These are phyloP conservation scores for Dipodascopsis uninucleata DNA, from an alignment of 805 yeast genomes.

Conservation along the genomic window DNA sequence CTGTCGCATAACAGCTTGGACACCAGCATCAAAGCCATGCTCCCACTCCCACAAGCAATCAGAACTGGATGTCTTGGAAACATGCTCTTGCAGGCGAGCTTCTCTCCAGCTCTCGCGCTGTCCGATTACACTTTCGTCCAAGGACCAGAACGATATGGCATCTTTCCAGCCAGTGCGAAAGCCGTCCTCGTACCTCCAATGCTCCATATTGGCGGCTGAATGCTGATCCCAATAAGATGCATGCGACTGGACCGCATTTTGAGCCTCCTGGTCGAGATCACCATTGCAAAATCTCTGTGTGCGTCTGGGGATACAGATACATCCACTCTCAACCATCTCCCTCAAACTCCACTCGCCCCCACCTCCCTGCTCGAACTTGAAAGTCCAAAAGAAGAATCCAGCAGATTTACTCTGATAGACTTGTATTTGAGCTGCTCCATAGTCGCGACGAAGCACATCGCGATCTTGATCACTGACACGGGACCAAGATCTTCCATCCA, in stretches of 20 bases:
- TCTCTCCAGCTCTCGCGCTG: conserved; percentile 64
- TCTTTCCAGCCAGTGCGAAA: conserved; percentile 74
- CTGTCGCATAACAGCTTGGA: conserved; percentile 40
- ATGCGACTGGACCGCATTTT: conserved; percentile 47
- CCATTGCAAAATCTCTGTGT: conserved; percentile 29
- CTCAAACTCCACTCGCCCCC: conserved; percentile 97
- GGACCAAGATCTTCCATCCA: conserved; percentile 74
- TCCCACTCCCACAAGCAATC: conserved; percentile 81
- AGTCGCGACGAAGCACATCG: conserved; percentile 53
- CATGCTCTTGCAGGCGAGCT: conserved; percentile 62
- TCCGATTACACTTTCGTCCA: conserved; percentile 71
- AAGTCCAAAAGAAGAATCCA: conserved; percentile 90
- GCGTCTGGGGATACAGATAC: conserved; percentile 14
- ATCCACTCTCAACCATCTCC: conserved; percentile 55
- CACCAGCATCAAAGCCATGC: conserved; percentile 73
- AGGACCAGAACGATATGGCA: conserved; percentile 60
- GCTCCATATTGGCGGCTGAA: conserved; percentile 65
- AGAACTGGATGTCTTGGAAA: conserved; percentile 50
- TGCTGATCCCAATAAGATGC: conserved; percentile 62
- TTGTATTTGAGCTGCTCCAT: conserved; percentile 54
- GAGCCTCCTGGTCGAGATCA: conserved; percentile 40
- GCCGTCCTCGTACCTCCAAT: conserved; percentile 77
- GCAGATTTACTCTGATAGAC: conserved; percentile 32
- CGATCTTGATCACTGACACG: conserved; percentile 47
- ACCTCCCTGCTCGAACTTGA: conserved; percentile 76